Conservation (phyloP, 495 filamentous ascomycete species). For the Xylaria bambusicola region DNA sequence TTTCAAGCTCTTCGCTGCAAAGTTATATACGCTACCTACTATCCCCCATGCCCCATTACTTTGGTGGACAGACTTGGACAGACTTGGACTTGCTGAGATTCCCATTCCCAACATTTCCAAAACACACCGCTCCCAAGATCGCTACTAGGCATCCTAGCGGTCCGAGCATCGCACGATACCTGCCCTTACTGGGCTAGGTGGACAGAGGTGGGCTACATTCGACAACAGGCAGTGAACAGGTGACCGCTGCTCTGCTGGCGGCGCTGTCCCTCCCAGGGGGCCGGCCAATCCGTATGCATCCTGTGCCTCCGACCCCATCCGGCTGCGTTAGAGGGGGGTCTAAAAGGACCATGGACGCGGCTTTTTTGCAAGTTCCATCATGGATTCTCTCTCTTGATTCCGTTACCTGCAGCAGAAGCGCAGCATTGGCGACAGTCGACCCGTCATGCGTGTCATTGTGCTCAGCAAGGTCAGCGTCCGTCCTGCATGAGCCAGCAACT, state of each 20-base stretch:
- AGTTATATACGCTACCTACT: too few species aligned
- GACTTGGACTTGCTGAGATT: neutral
- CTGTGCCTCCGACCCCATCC: neutral
- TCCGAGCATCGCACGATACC: constrained; percentile 6
- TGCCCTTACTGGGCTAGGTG: neutral
- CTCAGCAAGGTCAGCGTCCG: neutral
- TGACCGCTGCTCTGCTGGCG: constrained; percentile 3
- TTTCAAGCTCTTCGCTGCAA: too few species aligned
- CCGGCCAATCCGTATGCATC: neutral
- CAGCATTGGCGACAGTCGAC: neutral
- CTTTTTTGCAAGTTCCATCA: neutral
- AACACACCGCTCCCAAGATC: constrained; percentile 11
- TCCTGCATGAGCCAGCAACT: neutral
- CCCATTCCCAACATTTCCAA: constrained; percentile 13
- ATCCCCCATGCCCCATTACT: too few species aligned
- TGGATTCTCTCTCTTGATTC: neutral
- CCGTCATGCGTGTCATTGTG: neutral
- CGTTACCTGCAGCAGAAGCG: neutral
- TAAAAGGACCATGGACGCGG: neutral
- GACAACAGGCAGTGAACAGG: too few species aligned
- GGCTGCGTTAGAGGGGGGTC: constrained; percentile 1
- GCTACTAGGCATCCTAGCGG: neutral
- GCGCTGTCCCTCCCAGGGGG: too few species aligned
- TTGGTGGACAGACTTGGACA: too few species aligned
- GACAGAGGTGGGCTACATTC: too few species aligned